Evolutionary conservation across 306 rosid species (phyloP), one percentile per base, ranked within the genome.

Genomic region (Aeschynomene evenia): DNA sequence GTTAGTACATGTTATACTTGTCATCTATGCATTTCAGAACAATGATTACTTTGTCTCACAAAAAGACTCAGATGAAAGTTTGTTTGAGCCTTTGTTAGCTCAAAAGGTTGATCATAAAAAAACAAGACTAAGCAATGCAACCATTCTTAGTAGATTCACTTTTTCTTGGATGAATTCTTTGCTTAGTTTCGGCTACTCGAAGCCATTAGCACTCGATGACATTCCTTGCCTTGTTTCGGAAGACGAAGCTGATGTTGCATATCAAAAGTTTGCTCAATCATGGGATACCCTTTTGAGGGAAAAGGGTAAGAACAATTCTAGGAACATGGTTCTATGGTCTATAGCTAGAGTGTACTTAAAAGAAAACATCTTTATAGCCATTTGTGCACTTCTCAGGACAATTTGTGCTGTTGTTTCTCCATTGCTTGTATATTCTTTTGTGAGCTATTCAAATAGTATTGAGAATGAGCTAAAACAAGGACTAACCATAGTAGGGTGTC

Each of bases 141-240:
- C 81, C 37, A 6, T 86, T 57, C 42, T 84, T 4, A 77, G 84
- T 64, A 86, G 76, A 40, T 43, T 86, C 58, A 79, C 78, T 13
- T 86, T 89, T 67, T 57, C 88, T 73, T 89, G 96, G 96, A 72
- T 89, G 5, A 78, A 78, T 45, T 63, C 81, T 48, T 81, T 86
- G 22, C 84, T 88, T 42, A 40, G 66, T 42, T 60, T 80, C 53
- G 91, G 91, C 15, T 80, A 74, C 73, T 77, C 76, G 7, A 86
- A 81, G 56, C 81, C 87, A 14, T 69, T 86, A 40, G 55, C 73
- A 33, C 82, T 81, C 49, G 85, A 82, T 28, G 87, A 84, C 57
- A 81, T 89, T 40, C 92, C 92, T 34, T 60, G 70, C 67, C 85
- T 89, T 14, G 70, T 39, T 61, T 46, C 81, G 10, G 88, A 86